phyloP scores from a whole-genome alignment of 1,139 yeast species.

The Yamadazyma siamensis region DNA sequence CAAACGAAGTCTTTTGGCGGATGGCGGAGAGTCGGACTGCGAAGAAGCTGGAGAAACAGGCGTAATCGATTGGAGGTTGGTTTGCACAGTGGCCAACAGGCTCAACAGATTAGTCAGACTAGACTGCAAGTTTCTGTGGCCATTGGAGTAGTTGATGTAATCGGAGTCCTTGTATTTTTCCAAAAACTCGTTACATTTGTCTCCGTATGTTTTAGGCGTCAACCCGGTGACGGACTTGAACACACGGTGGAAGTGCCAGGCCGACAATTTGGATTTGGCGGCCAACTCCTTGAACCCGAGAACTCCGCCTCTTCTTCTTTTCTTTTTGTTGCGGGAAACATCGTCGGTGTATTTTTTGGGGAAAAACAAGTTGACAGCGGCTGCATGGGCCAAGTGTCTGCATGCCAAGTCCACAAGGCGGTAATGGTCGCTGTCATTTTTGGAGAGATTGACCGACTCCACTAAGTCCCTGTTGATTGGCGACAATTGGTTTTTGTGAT shows the following conservation, averaged over 20 bases:
- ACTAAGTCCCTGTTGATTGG: constrained; percentile 12
- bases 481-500: not conserved
- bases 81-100: no score
- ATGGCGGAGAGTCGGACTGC: constrained; percentile 3
- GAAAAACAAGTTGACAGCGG: constrained; percentile 50
- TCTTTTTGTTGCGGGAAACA: constrained; percentile 33
- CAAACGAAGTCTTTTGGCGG: no score
- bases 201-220: constrained; percentile 88
- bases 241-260: constrained; percentile 95
- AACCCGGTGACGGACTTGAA: constrained; percentile 81
- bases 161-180: constrained; percentile 29
- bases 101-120: no score
- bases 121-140: not conserved
- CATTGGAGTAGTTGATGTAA: constrained; percentile 12
- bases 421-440: constrained; percentile 66
- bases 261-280: constrained; percentile 74
- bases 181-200: constrained; percentile 74
- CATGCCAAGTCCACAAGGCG: constrained; percentile 77
- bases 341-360: constrained; percentile 14
- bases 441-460: constrained; percentile 30
- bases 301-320: constrained; percentile 79
- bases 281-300: constrained; percentile 87
- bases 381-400: constrained; percentile 80
- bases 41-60: constrained; percentile 8
- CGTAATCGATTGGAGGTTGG: constrained; percentile 10